Conservation (phyloP, 352 stramenopile genomes). For the Phytopythium delawarense region DNA sequence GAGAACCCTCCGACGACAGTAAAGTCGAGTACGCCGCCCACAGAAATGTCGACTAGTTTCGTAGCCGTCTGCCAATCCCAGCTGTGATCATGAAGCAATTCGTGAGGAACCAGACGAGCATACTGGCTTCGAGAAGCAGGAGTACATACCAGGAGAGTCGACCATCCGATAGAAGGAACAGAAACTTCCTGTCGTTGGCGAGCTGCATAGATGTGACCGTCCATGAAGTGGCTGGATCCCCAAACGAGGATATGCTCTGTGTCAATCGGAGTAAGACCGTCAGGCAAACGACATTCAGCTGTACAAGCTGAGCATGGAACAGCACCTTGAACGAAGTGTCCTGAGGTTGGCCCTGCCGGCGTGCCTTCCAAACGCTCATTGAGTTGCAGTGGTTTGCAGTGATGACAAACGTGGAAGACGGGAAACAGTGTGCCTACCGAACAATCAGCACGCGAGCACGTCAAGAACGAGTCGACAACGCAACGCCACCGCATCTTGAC, state of each 20-base stretch:
- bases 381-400: constrained; percentile 1
- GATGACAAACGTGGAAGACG: background rate
- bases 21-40: background rate
- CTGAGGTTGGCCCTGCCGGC: background rate
- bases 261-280: background rate
- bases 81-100: background rate
- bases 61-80: background rate
- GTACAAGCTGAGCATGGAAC: background rate
- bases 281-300: background rate
- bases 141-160: background rate
- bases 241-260: background rate
- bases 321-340: background rate
- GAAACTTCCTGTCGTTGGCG: background rate
- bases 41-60: background rate
- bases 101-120: background rate
- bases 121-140: background rate
- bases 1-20: background rate
- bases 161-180: background rate
- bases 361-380: background rate
- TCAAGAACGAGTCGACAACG: background rate
- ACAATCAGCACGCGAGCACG: background rate
- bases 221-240: background rate
- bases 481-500: no score
- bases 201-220: background rate
- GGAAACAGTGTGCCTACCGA: background rate